Percentiles rank a stretch among this genome's conserved stretches.
Evolutionary conservation across 371 early-diverging fungal genomes (phyloP).

Genomic region (Mortierella sp.): DNA sequence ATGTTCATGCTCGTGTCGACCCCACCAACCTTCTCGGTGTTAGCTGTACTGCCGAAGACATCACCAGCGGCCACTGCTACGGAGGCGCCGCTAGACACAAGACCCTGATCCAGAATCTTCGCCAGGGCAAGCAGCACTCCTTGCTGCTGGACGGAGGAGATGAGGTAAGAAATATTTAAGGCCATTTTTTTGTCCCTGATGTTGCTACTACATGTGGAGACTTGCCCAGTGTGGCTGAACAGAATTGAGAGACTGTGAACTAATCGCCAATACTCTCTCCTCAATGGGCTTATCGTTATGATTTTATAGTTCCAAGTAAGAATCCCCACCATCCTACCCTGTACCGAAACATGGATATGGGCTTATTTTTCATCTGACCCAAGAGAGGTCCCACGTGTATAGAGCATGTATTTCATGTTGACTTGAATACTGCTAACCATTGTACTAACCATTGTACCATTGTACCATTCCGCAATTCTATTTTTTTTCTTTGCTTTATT

Average conservation of each 20-base stretch:
- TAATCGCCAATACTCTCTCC: too few relatives aligned
- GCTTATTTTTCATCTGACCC: too few relatives aligned
- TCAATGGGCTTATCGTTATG: too few relatives aligned
- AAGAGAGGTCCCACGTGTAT: too few relatives aligned
- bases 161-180: too few relatives aligned
- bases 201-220: too few relatives aligned
- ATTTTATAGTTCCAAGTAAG: slow-evolving; percentile 9
- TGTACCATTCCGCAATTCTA: background rate
- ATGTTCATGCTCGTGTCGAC: slow-evolving; percentile 66
- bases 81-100: slow-evolving; percentile 71
- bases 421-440: too few relatives aligned
- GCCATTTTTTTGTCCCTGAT: background rate
- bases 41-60: slow-evolving; percentile 60
- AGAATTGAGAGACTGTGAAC: too few relatives aligned
- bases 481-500: background rate
- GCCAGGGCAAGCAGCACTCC: slow-evolving; percentile 54
- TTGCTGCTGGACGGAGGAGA: slow-evolving; percentile 78
- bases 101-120: slow-evolving; percentile 59
- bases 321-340: background rate
- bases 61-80: slow-evolving; percentile 56
- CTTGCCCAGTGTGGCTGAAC: too few relatives aligned
- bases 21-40: slow-evolving; percentile 62
- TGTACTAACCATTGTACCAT: too few relatives aligned
- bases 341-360: too few relatives aligned
- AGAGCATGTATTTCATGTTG: too few relatives aligned